Percentiles rank a stretch among this genome's conserved stretches.
These are phyloP conservation scores for Daedalea quercina DNA, from an alignment of 768 basidiomycete genomes.

Conservation along the genomic window DNA sequence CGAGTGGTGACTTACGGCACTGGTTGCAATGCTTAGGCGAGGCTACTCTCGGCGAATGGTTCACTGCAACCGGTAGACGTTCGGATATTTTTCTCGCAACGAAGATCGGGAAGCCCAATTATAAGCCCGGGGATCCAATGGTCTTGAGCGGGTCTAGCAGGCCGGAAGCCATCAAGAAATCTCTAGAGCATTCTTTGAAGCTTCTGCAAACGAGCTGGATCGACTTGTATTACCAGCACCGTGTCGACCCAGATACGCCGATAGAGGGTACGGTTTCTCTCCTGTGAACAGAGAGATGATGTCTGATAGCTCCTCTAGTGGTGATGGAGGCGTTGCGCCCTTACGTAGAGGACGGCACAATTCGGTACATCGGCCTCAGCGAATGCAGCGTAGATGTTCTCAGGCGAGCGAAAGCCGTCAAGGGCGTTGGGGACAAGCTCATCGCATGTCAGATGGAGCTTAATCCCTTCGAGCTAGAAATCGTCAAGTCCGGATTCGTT, in stretches of 20 bases:
- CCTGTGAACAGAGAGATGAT: too few species aligned
- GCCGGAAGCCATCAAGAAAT: constrained; percentile 17
- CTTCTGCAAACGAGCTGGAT: constrained; percentile 20
- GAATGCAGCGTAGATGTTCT: constrained; percentile 27
- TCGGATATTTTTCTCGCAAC: constrained; percentile 53
- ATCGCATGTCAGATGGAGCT: constrained; percentile 30
- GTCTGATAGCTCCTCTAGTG: too few species aligned
- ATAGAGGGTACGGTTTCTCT: not conserved
- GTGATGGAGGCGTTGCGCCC: not conserved
- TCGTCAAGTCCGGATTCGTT: constrained; percentile 25
- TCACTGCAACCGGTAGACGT: constrained; percentile 18
- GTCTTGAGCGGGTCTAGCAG: not conserved
- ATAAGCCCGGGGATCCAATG: constrained; percentile 35
- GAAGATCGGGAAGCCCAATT: too few species aligned
- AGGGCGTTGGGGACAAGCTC: constrained; percentile 20
- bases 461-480: constrained; percentile 27
- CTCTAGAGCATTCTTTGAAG: too few species aligned
- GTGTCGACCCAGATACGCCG: constrained; percentile 12
- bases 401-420: constrained; percentile 29
- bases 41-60: constrained; percentile 26
- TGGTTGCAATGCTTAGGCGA: constrained; percentile 20
- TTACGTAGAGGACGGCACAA: constrained; percentile 18
- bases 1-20: constrained; percentile 34
- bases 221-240: constrained; percentile 34
- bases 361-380: constrained; percentile 27